A percentile compares a stretch with the other conserved stretches of the same genome.
phyloP scores from a whole-genome alignment of 129 eudicot genomes.

The Silybum marianum region DNA sequence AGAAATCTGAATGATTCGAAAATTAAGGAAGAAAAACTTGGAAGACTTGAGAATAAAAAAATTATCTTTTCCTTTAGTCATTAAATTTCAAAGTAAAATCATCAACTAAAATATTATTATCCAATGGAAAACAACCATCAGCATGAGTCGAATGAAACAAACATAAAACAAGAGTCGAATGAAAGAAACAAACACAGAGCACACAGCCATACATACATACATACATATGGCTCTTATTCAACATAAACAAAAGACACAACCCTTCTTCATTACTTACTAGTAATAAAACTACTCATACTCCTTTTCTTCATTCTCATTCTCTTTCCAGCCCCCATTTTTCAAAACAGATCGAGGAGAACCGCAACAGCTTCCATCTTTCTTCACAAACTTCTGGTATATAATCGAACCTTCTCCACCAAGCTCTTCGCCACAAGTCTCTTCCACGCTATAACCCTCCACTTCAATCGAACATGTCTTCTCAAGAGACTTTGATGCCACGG shows the following conservation, averaged over 20 bases:
- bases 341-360: conserved; percentile 65
- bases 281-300: conserved; percentile 36
- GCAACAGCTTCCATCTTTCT: conserved; percentile 43
- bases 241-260: conserved; percentile 10
- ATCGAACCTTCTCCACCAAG: conserved; percentile 65
- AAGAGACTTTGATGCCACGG: conserved; percentile 34
- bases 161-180: background rate
- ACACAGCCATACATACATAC: conserved; percentile 6
- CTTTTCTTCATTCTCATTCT: conserved; percentile 58
- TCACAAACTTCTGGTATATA: conserved; percentile 60
- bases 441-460: conserved; percentile 51
- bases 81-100: background rate
- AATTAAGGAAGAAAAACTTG: background rate
- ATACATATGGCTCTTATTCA: conserved; percentile 35
- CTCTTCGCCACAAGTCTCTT: conserved; percentile 55
- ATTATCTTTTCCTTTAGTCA: no score
- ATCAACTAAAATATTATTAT: no score
- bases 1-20: background rate
- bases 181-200: background rate
- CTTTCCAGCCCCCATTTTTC: conserved; percentile 58
- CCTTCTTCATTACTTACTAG: conserved; percentile 32
- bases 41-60: background rate
- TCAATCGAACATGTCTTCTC: conserved; percentile 31
- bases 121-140: no score
- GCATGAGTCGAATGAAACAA: background rate